Evolutionary conservation across 352 stramenopile genomes (phyloP), one percentile per base, ranked within the genome.

Genomic region (Pythium dissimile): DNA sequence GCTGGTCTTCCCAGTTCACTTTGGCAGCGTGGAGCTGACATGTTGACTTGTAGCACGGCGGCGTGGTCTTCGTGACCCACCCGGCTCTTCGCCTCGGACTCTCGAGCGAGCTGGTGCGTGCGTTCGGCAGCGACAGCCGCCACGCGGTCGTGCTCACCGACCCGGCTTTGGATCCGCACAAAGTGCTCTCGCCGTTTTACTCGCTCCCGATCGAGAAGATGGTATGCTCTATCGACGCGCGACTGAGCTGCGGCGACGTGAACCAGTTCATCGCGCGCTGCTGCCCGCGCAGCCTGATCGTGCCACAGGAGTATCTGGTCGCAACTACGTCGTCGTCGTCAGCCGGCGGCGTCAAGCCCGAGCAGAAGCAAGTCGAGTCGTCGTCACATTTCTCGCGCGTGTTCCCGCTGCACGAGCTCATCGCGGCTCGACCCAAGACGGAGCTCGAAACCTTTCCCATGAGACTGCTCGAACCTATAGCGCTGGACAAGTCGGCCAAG

Each of bases 201-300:
- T 64, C 71, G 11, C 66, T 86, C 10, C 56, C 75, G 31, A 81
- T 95, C 31, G 83, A 95, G 47, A 89, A 91, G 39, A 86, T 92
- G 66, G 56, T 66, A 27, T 89, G 80, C 21, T 77, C 80, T 11
- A 91, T 95, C 28, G 85, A 95, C 31, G 74, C 82, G 16, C 73
- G 83, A 7, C 66, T 95, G 52, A 89, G 77, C 52, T 95, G 86
- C 53, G 85, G 85, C 1, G 84, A 95, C 45, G 86, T 79, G 23
- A 95, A 95, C 56, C 85, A 92, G 60, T 84, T 95, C 27, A 87
- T 95, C 37, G 76, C 84, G 2, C 80, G 85, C 4, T 95, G 86
- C 50, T 77, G 67, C 12, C 86, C 86, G 7, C 74, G 79, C 6
- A 87, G 73, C 26, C 58, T 95, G 6, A 73, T 95, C 42, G 59